These are phyloP conservation scores for Schrenkiella parvula DNA, from an alignment of 345 rosid species.

Conservation along the genomic window DNA sequence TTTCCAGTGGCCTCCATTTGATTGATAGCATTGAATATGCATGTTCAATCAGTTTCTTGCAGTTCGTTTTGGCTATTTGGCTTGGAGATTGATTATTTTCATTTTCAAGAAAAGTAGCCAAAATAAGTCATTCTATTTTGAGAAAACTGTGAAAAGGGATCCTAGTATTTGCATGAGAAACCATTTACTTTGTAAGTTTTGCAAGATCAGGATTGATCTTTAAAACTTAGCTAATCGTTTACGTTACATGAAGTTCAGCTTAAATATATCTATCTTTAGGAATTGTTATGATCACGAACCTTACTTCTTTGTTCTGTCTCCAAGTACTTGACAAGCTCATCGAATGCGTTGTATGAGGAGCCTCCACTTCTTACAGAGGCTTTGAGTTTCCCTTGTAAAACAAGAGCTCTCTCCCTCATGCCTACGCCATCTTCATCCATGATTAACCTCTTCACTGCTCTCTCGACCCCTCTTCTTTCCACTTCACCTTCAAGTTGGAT, in stretches of 20 bases:
- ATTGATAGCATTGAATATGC: too few relatives aligned
- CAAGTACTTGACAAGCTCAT: slow-evolving; percentile 1
- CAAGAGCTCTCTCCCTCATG: slow-evolving; percentile 7
- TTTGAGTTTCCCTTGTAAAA: slow-evolving; percentile 10
- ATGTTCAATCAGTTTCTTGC: too few relatives aligned
- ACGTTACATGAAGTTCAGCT: background rate
- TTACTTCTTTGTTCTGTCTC: background rate
- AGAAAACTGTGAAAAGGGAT: background rate
- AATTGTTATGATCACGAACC: background rate
- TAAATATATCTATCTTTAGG: background rate
- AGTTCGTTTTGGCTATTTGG: too few relatives aligned
- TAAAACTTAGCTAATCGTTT: background rate
- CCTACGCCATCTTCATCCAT: slow-evolving; percentile 8
- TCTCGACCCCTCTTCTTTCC: background rate
- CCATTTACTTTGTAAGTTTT: background rate
- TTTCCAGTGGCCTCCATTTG: too few relatives aligned
- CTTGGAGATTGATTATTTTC: too few relatives aligned
- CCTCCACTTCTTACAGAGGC: slow-evolving; percentile 17
- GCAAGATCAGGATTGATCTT: background rate
- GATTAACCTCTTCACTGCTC: slow-evolving; percentile 12
- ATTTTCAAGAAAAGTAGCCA: too few relatives aligned
- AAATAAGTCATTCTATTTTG: too few relatives aligned
- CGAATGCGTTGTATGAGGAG: slow-evolving; percentile 14
- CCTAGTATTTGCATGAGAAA: background rate
- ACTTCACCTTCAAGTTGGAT: background rate